Base-by-base conservation (phyloP, 805 yeast genomes). In the Starmerella vaccinii region DNA sequence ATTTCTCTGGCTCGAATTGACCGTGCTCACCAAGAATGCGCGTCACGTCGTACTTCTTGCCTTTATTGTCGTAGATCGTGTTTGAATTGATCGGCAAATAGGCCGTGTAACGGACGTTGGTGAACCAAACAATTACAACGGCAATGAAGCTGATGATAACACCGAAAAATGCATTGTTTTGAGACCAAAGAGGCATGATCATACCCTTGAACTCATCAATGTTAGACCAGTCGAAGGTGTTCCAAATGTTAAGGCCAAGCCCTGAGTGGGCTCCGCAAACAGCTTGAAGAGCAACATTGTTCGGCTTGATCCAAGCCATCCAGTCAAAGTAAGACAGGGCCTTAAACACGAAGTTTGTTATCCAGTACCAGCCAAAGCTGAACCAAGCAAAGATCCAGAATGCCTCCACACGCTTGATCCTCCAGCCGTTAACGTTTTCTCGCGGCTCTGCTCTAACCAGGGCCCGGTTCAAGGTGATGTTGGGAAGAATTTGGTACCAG, bases 281-380 rank as follows among this genome's bases (percentile, higher is more conserved):
- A 10, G 62, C 59, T 12, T 76, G 77, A 44, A 77, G 61, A 55
- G 71, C 70, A 49, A 71, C 65, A 57, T 74, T 76, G 27, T 69
- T 52, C 9, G 81, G 81, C 5, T 65, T 64, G 44, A 77, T 77
- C 83, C 82, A 78, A 2, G 76, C 70, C 58, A 75, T 69, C 83
- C 82, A 78, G 56, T 71, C 76, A 63, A 82, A 81, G 58, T 75
- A 74, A 0, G 80, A 73, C 49, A 82, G 71, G 1, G 78, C 86
- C 16, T 70, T 68, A 67, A 80, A 81, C 26, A 82, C 68, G 60
- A 71, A 80, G 49, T 80, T 82, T 3, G 88, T 87, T 58, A 82
- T 65, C 78, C 82, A 80, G 59, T 76, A 77, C 74, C 80, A 81
- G 5, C 71, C 54, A 57, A 79, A 78, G 21, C 58, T 46, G 49